These are phyloP conservation scores for Apiospora kogelbergensis DNA, from an alignment of 2,329 filamentous ascomycete genomes.

Conservation along the genomic window DNA sequence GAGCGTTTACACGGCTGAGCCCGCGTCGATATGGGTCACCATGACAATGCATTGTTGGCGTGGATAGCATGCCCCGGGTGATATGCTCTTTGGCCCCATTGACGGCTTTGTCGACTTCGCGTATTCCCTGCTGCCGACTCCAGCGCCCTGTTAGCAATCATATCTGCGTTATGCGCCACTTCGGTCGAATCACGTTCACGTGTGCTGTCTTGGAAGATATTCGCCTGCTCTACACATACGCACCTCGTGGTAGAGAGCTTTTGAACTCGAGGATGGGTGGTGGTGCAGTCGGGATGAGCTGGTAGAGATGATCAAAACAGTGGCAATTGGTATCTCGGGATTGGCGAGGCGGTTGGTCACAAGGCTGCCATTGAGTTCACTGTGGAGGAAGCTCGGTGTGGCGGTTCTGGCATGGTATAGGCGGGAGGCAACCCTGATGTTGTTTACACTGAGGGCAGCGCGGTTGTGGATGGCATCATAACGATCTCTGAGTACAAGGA, in stretches of 20 bases:
- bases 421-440: not conserved
- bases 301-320: constrained; percentile 36
- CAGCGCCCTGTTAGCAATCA: constrained; percentile 37
- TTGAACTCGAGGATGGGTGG: constrained; percentile 42
- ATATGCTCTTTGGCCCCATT: constrained; percentile 33
- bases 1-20: constrained; percentile 33
- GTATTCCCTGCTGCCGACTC: constrained; percentile 37
- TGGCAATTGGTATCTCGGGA: constrained; percentile 35
- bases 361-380: constrained; percentile 28
- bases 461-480: not conserved
- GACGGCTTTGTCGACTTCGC: constrained; percentile 49
- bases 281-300: constrained; percentile 42
- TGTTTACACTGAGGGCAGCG: not conserved
- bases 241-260: constrained; percentile 27
- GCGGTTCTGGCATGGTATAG: constrained; percentile 22
- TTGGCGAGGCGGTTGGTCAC: constrained; percentile 30
- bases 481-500: not conserved
- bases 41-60: constrained; percentile 39
- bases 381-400: constrained; percentile 32
- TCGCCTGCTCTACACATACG: constrained; percentile 21
- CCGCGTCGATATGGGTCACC: constrained; percentile 36
- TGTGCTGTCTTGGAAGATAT: constrained; percentile 23
- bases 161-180: constrained; percentile 33
- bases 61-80: constrained; percentile 33
- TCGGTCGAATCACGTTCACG: constrained; percentile 29